These are phyloP conservation scores for Biscogniauxia marginata DNA, from an alignment of 2,329 filamentous ascomycete genomes.

Conservation along the genomic window DNA sequence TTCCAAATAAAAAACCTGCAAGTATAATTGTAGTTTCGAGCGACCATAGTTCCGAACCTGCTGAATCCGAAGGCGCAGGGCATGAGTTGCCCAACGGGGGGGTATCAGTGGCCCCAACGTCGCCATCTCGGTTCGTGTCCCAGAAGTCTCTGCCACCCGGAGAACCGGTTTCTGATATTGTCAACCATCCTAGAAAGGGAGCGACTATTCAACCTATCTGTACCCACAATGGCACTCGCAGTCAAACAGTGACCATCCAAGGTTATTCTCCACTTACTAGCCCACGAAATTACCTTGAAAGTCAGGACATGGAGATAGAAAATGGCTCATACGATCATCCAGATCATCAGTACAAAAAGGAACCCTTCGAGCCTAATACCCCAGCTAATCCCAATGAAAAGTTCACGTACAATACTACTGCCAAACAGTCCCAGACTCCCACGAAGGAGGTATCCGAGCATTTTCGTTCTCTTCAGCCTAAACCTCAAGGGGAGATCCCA, in stretches of 20 bases:
- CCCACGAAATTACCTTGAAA: not conserved
- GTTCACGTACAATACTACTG: no score
- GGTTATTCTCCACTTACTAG: not conserved
- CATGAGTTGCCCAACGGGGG: not conserved
- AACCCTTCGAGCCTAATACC: not conserved
- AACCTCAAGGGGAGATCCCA: not conserved
- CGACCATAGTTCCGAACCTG: not conserved
- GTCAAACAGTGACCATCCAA: not conserved
- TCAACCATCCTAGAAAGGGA: not conserved
- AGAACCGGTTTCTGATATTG: not conserved
- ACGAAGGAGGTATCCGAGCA: not conserved
- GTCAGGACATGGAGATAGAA: not conserved
- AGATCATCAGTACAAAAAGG: not conserved
- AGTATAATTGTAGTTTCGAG: not conserved
- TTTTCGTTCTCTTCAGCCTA: not conserved
- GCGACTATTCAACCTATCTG: not conserved
- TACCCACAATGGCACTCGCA: not conserved
- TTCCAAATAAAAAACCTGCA: not conserved
- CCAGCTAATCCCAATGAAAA: no score
- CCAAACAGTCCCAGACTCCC: not conserved
- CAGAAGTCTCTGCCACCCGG: not conserved
- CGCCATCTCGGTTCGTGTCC: not conserved
- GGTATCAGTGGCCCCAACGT: not conserved
- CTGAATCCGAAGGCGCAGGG: not conserved
- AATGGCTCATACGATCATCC: not conserved